These are phyloP conservation scores for Lasiodiplodia sp. DNA, from an alignment of 2,329 filamentous ascomycete genomes.

Conservation along the genomic window DNA sequence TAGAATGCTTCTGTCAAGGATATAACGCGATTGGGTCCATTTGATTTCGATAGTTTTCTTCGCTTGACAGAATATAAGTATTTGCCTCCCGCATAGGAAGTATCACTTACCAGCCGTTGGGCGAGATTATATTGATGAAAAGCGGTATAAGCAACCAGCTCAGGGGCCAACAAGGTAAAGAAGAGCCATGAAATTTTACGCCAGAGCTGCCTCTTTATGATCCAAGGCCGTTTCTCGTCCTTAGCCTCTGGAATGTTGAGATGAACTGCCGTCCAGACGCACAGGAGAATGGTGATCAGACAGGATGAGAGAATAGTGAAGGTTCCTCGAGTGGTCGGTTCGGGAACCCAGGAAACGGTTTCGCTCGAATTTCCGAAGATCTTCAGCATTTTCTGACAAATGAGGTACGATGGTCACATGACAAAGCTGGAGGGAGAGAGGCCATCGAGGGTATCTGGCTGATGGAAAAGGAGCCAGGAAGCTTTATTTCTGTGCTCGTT, in stretches of 20 bases:
- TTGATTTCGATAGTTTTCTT: not conserved
- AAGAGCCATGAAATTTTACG: constrained; percentile 23
- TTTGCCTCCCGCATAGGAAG: too few species aligned
- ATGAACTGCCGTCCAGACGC: constrained; percentile 32
- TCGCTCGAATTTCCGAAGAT: constrained; percentile 14
- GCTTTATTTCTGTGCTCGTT: not conserved
- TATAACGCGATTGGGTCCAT: not conserved
- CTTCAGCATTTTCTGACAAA: not conserved
- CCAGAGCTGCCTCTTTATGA: constrained; percentile 8
- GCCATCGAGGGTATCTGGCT: not conserved
- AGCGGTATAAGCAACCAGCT: constrained; percentile 5
- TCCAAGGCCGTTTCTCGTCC: not conserved
- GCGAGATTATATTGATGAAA: not conserved
- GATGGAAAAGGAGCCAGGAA: not conserved
- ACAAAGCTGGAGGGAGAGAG: not conserved
- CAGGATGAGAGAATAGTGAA: constrained; percentile 32
- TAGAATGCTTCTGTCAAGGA: constrained; percentile 33
- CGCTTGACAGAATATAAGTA: not conserved
- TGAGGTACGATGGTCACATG: not conserved
- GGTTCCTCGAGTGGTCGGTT: constrained; percentile 31
- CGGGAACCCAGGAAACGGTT: constrained; percentile 29
- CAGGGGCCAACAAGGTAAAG: constrained; percentile 26
- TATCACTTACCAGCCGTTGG: not conserved
- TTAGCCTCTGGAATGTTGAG: constrained; percentile 30
- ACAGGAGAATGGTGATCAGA: constrained; percentile 32